These are phyloP conservation scores for Penicillium sp. DNA, from an alignment of 2,329 filamentous ascomycete species.

Conservation along the genomic window DNA sequence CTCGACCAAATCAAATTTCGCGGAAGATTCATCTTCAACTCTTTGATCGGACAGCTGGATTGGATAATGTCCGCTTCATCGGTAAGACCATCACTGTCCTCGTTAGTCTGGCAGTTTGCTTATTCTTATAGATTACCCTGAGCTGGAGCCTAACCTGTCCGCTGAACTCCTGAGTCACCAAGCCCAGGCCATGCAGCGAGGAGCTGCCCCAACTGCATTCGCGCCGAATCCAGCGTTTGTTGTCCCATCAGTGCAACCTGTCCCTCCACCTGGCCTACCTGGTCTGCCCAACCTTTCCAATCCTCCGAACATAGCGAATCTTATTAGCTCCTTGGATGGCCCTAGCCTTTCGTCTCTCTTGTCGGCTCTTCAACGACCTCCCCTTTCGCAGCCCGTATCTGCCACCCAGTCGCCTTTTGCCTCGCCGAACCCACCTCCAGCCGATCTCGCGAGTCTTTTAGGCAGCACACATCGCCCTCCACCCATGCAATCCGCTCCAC, in stretches of 20 bases:
- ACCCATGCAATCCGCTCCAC: slow-evolving; percentile 31
- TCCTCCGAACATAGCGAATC: slow-evolving; percentile 56
- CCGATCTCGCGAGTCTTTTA: slow-evolving; percentile 43
- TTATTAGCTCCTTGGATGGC: slow-evolving; percentile 66
- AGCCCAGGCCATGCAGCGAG: slow-evolving; percentile 41
- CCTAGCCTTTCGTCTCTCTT: slow-evolving; percentile 67
- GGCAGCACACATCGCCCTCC: slow-evolving; percentile 39
- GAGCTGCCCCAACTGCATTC: slow-evolving; percentile 36
- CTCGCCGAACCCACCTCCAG: slow-evolving; percentile 32
- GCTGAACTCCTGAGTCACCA: slow-evolving; percentile 71
- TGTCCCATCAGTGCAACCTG: slow-evolving; percentile 35
- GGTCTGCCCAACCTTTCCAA: slow-evolving; percentile 35
- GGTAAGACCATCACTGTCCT: slow-evolving; percentile 38
- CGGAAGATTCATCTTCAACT: slow-evolving; percentile 77
- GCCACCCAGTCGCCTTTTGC: slow-evolving; percentile 36
- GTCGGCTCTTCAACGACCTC: slow-evolving; percentile 53
- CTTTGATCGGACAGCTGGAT: slow-evolving; percentile 75
- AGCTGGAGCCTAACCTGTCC: slow-evolving; percentile 72
- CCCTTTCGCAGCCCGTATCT: slow-evolving; percentile 32
- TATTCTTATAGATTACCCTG: slow-evolving; percentile 64
- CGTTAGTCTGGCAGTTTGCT: slow-evolving; percentile 3
- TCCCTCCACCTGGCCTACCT: slow-evolving; percentile 33
- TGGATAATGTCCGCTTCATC: slow-evolving; percentile 73
- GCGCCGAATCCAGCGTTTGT: slow-evolving; percentile 37
- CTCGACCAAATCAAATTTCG: slow-evolving; percentile 62